phyloP scores from a whole-genome alignment of 2,329 filamentous ascomycete species.

The Xylaria sp. region DNA sequence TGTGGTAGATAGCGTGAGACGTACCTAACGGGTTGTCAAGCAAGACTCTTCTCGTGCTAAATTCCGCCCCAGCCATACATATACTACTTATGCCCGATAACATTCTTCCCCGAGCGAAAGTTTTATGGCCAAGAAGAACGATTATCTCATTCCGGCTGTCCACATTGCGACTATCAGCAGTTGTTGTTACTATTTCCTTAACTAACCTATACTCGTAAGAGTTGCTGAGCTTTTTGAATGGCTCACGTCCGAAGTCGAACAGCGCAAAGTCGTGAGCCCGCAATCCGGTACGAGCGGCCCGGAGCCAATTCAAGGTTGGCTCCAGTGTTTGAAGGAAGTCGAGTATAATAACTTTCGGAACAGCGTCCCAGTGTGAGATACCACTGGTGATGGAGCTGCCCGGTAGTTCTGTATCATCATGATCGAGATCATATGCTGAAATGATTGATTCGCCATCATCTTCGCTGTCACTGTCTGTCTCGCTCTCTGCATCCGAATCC shows the following conservation, averaged over 20 bases:
- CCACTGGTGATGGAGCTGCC: background rate
- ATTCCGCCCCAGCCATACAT: background rate
- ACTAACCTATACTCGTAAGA: background rate
- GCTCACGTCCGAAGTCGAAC: background rate
- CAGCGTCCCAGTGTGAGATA: background rate
- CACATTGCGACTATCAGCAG: background rate
- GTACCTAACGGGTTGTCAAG: background rate
- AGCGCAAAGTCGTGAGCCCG: slow-evolving; percentile 1
- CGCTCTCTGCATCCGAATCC: background rate
- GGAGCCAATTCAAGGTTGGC: background rate
- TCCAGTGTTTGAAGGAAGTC: background rate
- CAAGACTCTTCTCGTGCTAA: background rate
- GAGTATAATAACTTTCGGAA: background rate
- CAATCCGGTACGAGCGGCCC: background rate
- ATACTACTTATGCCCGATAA: background rate
- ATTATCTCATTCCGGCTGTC: background rate
- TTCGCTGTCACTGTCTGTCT: background rate
- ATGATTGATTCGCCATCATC: background rate
- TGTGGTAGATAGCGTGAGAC: background rate
- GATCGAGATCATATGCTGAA: background rate
- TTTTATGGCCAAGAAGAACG: background rate
- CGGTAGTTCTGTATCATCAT: background rate
- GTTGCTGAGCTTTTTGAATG: background rate
- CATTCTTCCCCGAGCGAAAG: background rate
- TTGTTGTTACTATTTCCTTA: background rate